These are phyloP conservation scores for Suillus subaureus DNA, from an alignment of 768 basidiomycete genomes.

Conservation along the genomic window DNA sequence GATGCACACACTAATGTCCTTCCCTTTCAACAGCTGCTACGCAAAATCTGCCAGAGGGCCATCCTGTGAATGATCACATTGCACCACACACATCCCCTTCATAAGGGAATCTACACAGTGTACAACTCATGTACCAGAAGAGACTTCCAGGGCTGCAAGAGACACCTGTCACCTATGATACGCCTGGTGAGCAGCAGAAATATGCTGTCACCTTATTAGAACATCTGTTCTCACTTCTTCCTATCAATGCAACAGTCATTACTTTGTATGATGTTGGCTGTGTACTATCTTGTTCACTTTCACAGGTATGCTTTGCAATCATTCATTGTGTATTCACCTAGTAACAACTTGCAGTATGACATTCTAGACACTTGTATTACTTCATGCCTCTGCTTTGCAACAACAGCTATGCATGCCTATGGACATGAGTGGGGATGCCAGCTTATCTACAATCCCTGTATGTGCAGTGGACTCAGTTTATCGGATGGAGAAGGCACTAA, in stretches of 20 bases:
- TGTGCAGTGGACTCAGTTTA: conserved; percentile 11
- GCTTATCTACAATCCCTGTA: conserved; percentile 30
- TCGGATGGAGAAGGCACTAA: conserved; percentile 16
- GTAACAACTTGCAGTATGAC: neutral
- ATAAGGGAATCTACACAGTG: too few species aligned
- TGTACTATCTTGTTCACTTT: conserved; percentile 26
- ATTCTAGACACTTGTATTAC: conserved; percentile 4
- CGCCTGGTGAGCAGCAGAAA: conserved; percentile 41
- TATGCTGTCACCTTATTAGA: conserved; percentile 38
- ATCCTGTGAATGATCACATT: too few species aligned
- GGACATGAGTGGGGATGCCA: conserved; percentile 38
- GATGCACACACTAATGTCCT: too few species aligned
- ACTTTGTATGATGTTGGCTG: conserved; percentile 40
- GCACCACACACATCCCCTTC: too few species aligned
- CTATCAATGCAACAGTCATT: conserved; percentile 26
- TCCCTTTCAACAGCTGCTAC: too few species aligned
- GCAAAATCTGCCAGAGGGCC: too few species aligned
- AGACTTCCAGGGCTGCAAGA: too few species aligned
- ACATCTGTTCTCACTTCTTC: conserved; percentile 32
- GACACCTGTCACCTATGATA: too few species aligned
- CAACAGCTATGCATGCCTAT: conserved; percentile 42
- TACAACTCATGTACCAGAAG: too few species aligned
- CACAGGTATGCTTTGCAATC: conserved; percentile 24
- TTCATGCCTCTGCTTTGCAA: conserved; percentile 31
- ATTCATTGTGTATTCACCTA: neutral